Evolutionary conservation across 225 moss, liverwort and hornwort species (phyloP), one percentile per base, ranked within the genome.

Genomic region (Polytrichum commune): DNA sequence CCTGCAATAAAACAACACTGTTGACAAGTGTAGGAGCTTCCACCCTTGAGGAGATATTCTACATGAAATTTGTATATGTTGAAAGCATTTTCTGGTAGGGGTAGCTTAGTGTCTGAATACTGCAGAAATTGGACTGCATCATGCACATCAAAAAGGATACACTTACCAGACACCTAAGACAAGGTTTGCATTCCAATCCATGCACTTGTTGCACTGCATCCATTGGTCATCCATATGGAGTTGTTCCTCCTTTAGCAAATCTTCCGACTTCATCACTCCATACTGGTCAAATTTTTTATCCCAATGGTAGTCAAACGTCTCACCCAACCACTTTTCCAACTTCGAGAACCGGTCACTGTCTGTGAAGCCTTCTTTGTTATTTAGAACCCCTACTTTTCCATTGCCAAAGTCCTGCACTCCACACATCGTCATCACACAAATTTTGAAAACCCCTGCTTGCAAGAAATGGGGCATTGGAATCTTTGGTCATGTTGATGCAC

Each of bases 121-220:
- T 35, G 35, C 9, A 35, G 2, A 35, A 10, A 0, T 2, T 2
- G 10, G 2, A 35, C 10, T 35, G 9, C 9, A 10, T 35, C 9
- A 32, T 32, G 32, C 32, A 32, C 32, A 32, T 7, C 1, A 32
- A 35, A 35, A 35, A 35, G 9, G 9, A 9, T 2, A 35, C 57
- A 19, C 73, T 72, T 73, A 93, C 91, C 93, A 93, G n/a, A 78
- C 75, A 13, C 84, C 88, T 63, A 78, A 74, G 29, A 88, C 71
- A 27, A 83, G 70, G 27, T 77, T 75, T 61, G 80, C 71, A 70
- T 79, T 79, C 38, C 75, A 67, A 74, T 92, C 90, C 13, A 33
- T 75, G 74, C 96, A 96, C 73, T 92, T 93, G 24, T 88, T 81
- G 75, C 96, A 96, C 62, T 93, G 89, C n/a, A 91, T 93, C 96